These are phyloP conservation scores for Corchorus olitorius DNA, from an alignment of 345 rosid species.

Conservation along the genomic window DNA sequence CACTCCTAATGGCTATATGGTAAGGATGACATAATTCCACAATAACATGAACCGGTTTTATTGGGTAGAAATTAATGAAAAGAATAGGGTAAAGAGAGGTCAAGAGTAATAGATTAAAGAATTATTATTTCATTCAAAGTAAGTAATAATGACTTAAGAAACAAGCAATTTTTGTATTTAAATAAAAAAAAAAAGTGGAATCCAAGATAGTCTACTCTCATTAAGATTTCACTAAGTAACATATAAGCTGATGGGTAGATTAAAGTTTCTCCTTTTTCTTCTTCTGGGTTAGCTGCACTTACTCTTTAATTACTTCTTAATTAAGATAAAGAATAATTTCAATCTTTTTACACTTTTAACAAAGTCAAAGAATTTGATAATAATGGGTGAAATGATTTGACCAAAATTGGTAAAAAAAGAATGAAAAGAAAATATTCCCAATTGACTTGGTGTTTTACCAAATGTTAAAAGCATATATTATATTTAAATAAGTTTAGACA, in stretches of 20 bases:
- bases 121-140: not conserved
- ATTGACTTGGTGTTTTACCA: not conserved
- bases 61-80: not conserved
- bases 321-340: too few species aligned
- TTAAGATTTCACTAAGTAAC: too few species aligned
- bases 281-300: too few species aligned
- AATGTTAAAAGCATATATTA: not conserved
- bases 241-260: too few species aligned
- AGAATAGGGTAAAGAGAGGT: too few species aligned
- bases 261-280: too few species aligned
- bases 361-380: too few species aligned
- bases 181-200: too few species aligned
- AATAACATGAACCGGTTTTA: not conserved
- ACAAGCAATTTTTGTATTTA: not conserved
- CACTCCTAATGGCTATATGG: not conserved
- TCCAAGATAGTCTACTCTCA: too few species aligned
- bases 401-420: not conserved
- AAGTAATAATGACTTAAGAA: not conserved
- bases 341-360: too few species aligned
- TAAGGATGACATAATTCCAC: not conserved
- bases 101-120: too few species aligned
- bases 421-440: not conserved
- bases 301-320: too few species aligned
- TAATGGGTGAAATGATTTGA: not conserved
- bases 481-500: not conserved